These are phyloP conservation scores for Pichia sp. DNA, from an alignment of 1,139 yeast genomes.

Conservation along the genomic window DNA sequence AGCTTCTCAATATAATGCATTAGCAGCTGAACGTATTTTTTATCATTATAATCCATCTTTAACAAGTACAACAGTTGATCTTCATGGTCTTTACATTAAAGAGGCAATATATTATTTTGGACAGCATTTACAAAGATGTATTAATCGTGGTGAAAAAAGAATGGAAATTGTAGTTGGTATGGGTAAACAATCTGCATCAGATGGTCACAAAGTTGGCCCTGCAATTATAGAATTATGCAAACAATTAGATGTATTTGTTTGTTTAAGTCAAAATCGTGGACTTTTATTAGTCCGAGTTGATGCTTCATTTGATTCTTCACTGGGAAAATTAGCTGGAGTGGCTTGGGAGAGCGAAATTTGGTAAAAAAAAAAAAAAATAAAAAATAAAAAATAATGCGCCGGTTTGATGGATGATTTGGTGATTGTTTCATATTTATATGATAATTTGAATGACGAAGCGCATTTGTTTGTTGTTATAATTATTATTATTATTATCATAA, in stretches of 20 bases:
- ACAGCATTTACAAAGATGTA: not conserved
- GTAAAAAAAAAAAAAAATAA: conserved; percentile 14
- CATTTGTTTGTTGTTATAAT: no score
- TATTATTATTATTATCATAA: no score
- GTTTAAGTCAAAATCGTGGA: not conserved
- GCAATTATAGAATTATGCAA: not conserved
- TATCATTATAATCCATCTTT: not conserved
- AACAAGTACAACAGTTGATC: not conserved
- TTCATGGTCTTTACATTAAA: not conserved
- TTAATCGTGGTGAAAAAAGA: not conserved
- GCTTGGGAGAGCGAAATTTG: not conserved
- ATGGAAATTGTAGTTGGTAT: not conserved
- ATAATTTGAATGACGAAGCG: no score
- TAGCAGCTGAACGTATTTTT: not conserved
- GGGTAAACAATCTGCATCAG: not conserved
- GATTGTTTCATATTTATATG: no score
- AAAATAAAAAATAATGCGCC: no score
- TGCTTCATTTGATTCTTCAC: no score
- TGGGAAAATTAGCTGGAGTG: not conserved
- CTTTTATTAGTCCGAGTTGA: not conserved
- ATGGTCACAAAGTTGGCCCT: not conserved
- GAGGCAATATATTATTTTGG: not conserved
- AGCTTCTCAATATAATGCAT: not conserved
- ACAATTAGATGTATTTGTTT: not conserved
- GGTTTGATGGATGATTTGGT: no score